phyloP scores from a whole-genome alignment of 202 grass and related monocot species.

The Schoenoplectus tabernaemontani region DNA sequence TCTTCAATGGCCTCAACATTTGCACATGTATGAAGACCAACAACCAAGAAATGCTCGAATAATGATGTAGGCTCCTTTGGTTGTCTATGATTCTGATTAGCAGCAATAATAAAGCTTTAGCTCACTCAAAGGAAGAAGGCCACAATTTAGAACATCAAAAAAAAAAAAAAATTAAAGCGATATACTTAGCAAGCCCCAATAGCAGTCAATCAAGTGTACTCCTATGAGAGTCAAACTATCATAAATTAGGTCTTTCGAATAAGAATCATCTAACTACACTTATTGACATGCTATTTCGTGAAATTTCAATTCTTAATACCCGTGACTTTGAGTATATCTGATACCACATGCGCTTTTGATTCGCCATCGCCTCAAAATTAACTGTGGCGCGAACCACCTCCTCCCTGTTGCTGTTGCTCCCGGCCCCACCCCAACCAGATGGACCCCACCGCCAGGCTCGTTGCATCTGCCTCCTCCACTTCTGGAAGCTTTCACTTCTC shows the following conservation, averaged over 20 bases:
- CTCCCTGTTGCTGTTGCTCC: slow-evolving; percentile 40
- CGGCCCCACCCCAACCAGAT: slow-evolving; percentile 22
- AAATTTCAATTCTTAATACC: slow-evolving; percentile 29
- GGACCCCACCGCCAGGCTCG: slow-evolving; percentile 85
- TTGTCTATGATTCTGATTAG: slow-evolving; percentile 62
- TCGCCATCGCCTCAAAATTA: slow-evolving; percentile 90
- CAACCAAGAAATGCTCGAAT: slow-evolving; percentile 83
- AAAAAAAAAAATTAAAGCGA: not conserved
- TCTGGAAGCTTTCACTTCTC: slow-evolving; percentile 82
- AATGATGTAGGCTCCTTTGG: slow-evolving; percentile 51
- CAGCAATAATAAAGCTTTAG: slow-evolving; percentile 18
- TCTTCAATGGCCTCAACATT: slow-evolving; percentile 76
- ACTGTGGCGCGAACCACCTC: slow-evolving; percentile 41
- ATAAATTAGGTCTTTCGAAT: not conserved
- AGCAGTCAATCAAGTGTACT: not conserved
- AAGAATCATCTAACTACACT: not conserved
- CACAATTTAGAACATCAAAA: not conserved
- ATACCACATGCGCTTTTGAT: slow-evolving; percentile 94
- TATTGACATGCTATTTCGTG: not conserved
- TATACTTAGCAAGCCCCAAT: not conserved
- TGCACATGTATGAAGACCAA: slow-evolving; percentile 92
- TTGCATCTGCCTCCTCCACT: slow-evolving; percentile 78
- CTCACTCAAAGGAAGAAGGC: not conserved
- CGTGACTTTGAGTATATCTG: slow-evolving; percentile 57
- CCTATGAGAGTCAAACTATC: not conserved